Evolutionary conservation across 2,329 filamentous ascomycete genomes (phyloP), one percentile per base, ranked within the genome.

Genomic region (Trichoderma koningii): DNA sequence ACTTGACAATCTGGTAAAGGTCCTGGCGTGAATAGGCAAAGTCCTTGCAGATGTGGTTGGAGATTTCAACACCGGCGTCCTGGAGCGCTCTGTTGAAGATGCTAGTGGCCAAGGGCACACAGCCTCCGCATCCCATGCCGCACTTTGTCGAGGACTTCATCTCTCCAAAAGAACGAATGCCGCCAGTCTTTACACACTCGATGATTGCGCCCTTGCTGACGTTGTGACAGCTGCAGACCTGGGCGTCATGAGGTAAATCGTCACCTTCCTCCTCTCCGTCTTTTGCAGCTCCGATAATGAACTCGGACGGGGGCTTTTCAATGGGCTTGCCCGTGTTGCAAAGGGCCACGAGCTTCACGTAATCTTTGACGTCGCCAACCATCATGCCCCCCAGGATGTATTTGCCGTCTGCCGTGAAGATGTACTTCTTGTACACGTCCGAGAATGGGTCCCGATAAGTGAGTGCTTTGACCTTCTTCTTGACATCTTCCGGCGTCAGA

Each of bases 331-430:
- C 90, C 69, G 86, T 88, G 79, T 93, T 96, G 63, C 95, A 92
- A 82, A 96, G 87, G 1, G 91, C 90, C 1, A 96, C 91, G 23
- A 97, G 79, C 75, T 94, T 96, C 78, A 96, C 85, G 73, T 96
- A 97, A 78, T 97, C 93, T 68, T 86, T 89, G 0, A 92, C 96
- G 72, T 97, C 93, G 45, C 93, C 93, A 67, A 97, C 95, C 92
- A 97, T 96, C 92, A 97, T 97, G 4, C 93, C 93, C n/a, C 93
- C 93, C 0, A 97, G 85, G 1, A 97, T 81, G 71, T 94, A 94
- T 75, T 96, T 96, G 28, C 93, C 93, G 73, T 97, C 93, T 73
- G 88, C 81, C 0, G 93, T 96, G 73, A 97, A 97, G 12, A 97
- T 80, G 75, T 95, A 97, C 74, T 97, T 97, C 76, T 97, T 97